Conservation (phyloP, 164 flowering plant species). For the Aristolochia fimbriata region DNA sequence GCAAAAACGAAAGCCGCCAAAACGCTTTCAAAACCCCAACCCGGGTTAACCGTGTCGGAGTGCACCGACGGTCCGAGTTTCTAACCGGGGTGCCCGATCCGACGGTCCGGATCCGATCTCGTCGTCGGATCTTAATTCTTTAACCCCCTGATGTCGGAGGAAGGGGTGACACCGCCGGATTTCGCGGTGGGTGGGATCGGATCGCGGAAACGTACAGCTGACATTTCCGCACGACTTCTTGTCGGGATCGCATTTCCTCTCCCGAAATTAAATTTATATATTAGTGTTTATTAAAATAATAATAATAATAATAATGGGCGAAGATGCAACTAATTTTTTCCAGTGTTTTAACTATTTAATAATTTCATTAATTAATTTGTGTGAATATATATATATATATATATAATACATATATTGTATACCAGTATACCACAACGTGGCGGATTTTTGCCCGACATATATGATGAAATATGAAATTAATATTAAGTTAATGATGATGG, state of each 20-base stretch:
- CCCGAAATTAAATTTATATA: too few species aligned
- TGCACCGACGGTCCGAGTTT: constrained; percentile 5
- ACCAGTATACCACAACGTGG: too few species aligned
- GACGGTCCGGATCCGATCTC: constrained; percentile 2
- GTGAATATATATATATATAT: too few species aligned
- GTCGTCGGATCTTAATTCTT: neutral
- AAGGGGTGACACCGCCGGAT: constrained; percentile 8
- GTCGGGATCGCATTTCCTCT: neutral
- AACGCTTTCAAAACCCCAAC: neutral
- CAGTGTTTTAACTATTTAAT: neutral
- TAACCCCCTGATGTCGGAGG: constrained; percentile 1
- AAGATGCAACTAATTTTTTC: neutral
- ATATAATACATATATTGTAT: too few species aligned
- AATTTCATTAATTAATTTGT: too few species aligned
- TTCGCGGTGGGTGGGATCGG: neutral
- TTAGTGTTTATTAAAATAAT: too few species aligned
- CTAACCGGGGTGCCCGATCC: neutral
- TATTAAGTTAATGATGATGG: too few species aligned
- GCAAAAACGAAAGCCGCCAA: neutral
- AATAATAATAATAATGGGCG: neutral
- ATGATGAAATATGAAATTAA: too few species aligned
- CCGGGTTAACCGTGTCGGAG: neutral
- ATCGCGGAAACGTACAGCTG: neutral
- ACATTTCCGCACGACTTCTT: constrained; percentile 5
- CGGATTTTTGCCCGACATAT: neutral